Conservation (phyloP, 139 green algal species). For the Auxenochlorella pyrenoidosa region DNA sequence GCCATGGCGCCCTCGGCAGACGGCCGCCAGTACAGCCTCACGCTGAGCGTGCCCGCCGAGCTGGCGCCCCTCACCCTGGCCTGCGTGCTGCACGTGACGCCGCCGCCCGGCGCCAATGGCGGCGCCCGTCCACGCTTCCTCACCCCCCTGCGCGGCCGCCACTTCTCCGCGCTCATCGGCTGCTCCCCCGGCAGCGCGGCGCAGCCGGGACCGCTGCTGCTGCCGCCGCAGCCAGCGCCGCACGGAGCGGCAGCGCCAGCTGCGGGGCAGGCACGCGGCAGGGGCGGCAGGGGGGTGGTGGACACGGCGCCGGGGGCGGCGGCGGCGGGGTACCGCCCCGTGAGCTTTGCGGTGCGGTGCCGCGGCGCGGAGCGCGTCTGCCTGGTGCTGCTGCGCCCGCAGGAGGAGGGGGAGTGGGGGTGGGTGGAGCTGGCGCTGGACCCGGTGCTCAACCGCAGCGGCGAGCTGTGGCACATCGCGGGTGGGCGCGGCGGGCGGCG, state of each 20-base stretch:
- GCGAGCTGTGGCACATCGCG: constrained; percentile 72
- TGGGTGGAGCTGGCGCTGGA: constrained; percentile 66
- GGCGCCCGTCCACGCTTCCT: not conserved
- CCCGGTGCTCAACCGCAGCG: constrained; percentile 57
- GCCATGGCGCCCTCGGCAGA: constrained; percentile 23
- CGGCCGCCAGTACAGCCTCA: not conserved
- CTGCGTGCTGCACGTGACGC: constrained; percentile 26
- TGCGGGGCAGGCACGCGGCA: not conserved
- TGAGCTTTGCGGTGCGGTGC: constrained; percentile 76
- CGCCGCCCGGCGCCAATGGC: not conserved
- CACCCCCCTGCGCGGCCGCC: constrained; percentile 30
- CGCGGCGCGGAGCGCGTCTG: constrained; percentile 61
- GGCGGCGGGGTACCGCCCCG: constrained; percentile 15
- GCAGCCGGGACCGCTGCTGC: constrained; percentile 19
- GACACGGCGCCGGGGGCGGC: constrained; percentile 2
- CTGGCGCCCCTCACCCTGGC: constrained; percentile 43
- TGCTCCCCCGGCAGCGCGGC: not conserved
- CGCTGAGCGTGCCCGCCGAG: constrained; percentile 28
- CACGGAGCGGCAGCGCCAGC: not conserved
- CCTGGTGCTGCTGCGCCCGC: constrained; percentile 48
- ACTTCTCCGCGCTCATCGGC: constrained; percentile 43
- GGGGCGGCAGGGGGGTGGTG: not conserved
- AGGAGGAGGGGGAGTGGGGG: constrained; percentile 28
- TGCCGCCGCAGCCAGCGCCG: not conserved
- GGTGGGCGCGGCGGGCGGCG: not conserved